Evolutionary conservation across 2,329 filamentous ascomycete species (phyloP).

Genomic region (Xylariaceae sp.): DNA sequence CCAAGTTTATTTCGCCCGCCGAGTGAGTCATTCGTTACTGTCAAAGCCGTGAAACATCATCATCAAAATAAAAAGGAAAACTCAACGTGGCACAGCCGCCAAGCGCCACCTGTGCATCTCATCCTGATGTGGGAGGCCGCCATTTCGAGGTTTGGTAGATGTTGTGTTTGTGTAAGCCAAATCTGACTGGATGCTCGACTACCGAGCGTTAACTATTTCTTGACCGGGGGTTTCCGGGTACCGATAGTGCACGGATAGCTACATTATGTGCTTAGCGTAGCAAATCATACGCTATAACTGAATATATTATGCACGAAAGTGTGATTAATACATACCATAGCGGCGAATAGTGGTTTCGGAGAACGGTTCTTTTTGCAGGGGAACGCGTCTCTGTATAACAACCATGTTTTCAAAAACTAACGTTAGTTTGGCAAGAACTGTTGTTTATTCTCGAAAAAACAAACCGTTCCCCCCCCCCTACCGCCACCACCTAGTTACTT

Average conservation of each 20-base stretch:
- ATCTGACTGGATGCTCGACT: not conserved
- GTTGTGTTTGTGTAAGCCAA: not conserved
- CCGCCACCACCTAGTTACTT: no score
- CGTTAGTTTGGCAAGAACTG: not conserved
- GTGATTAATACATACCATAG: not conserved
- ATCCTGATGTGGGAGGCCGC: not conserved
- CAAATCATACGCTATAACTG: no score
- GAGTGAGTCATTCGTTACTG: not conserved
- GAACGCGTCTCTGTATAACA: not conserved
- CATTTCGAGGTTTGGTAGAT: not conserved
- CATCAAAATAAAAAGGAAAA: not conserved
- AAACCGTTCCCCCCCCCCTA: not conserved
- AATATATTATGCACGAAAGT: no score
- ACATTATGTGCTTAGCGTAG: no score
- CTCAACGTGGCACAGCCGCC: not conserved
- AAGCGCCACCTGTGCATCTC: constrained; percentile 3
- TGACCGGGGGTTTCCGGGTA: no score
- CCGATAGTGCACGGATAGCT: no score
- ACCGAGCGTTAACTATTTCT: not conserved
- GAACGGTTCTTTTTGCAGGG: not conserved
- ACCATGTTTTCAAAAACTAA: not conserved
- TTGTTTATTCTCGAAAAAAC: not conserved
- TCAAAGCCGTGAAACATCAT: not conserved
- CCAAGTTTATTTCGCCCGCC: not conserved
- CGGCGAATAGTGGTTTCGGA: not conserved